A percentile compares a stretch with the other conserved stretches of the same genome.
phyloP scores from a whole-genome alignment of 345 rosid species.

The Pelargonium nanum region DNA sequence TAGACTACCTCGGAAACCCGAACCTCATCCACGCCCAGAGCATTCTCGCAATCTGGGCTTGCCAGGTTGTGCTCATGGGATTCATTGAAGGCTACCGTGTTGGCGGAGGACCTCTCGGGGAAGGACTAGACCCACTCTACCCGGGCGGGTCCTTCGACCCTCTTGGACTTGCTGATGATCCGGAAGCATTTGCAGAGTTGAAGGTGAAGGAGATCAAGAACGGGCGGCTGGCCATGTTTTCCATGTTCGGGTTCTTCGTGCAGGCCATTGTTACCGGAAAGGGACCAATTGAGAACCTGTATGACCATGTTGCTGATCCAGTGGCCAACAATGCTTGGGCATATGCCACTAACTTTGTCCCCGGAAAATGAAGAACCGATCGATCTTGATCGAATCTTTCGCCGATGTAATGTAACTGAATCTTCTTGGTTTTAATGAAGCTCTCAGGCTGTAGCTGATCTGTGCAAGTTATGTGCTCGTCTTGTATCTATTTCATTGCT shows the following conservation, averaged over 20 bases:
- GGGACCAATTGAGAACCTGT: slow-evolving; percentile 88
- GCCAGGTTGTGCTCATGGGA: slow-evolving; percentile 93
- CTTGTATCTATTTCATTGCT: background rate
- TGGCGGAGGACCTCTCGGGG: slow-evolving; percentile 95
- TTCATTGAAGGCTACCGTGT: slow-evolving; percentile 88
- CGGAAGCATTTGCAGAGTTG: slow-evolving; percentile 85
- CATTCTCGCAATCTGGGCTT: slow-evolving; percentile 90
- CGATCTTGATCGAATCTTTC: too few species aligned
- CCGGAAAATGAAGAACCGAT: slow-evolving; percentile 88
- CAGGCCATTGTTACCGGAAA: slow-evolving; percentile 95
- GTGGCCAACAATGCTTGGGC: slow-evolving; percentile 95
- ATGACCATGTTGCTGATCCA: slow-evolving; percentile 83
- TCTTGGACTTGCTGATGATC: slow-evolving; percentile 83
- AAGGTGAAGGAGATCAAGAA: slow-evolving; percentile 96
- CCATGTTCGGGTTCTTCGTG: slow-evolving; percentile 91
- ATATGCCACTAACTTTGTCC: slow-evolving; percentile 91
- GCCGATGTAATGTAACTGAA: too few species aligned
- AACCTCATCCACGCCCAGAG: slow-evolving; percentile 94
- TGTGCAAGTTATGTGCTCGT: background rate
- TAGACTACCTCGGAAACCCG: slow-evolving; percentile 93
- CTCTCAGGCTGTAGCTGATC: too few species aligned
- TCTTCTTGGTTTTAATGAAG: too few species aligned
- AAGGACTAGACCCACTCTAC: slow-evolving; percentile 91
- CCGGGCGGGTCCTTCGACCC: slow-evolving; percentile 97
- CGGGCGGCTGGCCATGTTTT: slow-evolving; percentile 86